phyloP scores from a whole-genome alignment of 2,329 filamentous ascomycete genomes.

The Fusarium siculi region DNA sequence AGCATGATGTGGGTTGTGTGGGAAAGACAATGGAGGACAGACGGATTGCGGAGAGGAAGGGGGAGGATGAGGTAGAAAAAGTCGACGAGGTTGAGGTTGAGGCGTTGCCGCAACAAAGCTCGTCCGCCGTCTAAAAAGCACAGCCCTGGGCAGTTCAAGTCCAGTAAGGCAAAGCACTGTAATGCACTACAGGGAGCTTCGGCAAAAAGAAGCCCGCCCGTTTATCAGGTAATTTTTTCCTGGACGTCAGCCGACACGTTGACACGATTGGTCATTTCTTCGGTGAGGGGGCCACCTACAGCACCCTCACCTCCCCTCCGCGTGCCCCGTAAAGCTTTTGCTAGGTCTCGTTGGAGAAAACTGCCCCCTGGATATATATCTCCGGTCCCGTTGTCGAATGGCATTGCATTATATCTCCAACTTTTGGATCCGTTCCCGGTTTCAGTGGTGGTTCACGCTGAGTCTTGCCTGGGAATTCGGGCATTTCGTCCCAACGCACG shows the following conservation, averaged over 20 bases:
- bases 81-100: constrained; percentile 41
- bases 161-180: constrained; percentile 2
- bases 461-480: constrained; percentile 26
- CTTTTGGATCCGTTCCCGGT: constrained; percentile 8
- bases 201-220: constrained; percentile 37
- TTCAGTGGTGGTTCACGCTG: constrained; percentile 20
- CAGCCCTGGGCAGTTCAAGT: constrained; percentile 14
- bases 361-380: constrained; percentile 39
- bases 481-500: constrained; percentile 35
- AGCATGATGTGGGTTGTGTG: constrained; percentile 60
- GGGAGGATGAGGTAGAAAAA: constrained; percentile 36
- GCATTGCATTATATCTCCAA: background rate
- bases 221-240: constrained; percentile 42
- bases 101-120: constrained; percentile 42
- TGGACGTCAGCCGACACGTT: constrained; percentile 8
- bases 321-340: constrained; percentile 2
- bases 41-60: constrained; percentile 35
- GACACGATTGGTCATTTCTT: constrained; percentile 18
- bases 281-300: constrained; percentile 21
- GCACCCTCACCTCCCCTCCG: constrained; percentile 23
- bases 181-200: constrained; percentile 39
- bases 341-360: background rate
- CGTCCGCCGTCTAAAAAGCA: constrained; percentile 36
- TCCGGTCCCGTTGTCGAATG: constrained; percentile 36
- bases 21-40: constrained; percentile 41